phyloP scores from a whole-genome alignment of 1,284 basidiomycete genomes.

The Boletus hoseneyae region DNA sequence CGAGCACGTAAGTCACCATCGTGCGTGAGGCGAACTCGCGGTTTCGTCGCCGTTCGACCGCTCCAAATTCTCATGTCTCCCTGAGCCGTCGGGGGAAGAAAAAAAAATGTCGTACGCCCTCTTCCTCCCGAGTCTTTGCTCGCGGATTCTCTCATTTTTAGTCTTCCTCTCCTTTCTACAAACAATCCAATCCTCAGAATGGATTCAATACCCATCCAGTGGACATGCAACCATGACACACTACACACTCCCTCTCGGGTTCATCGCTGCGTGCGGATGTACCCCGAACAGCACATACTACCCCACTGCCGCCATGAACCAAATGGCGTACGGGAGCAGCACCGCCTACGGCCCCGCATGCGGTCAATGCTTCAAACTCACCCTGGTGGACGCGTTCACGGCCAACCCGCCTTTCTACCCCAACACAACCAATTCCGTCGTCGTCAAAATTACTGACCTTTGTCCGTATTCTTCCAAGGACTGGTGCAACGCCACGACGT shows the following conservation, averaged over 20 bases:
- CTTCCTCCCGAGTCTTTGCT: conserved; percentile 8
- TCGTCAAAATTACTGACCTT: conserved; percentile 72
- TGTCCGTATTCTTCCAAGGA: conserved; percentile 59
- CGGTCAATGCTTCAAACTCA: conserved; percentile 73
- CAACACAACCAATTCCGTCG: conserved; percentile 53
- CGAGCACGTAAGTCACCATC: neutral
- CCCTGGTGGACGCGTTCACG: conserved; percentile 63
- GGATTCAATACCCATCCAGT: conserved; percentile 57
- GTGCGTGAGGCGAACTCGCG: neutral
- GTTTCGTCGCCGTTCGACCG: neutral
- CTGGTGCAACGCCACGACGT: conserved; percentile 67
- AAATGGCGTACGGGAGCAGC: conserved; percentile 74
- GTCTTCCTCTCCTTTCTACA: conserved; percentile 27
- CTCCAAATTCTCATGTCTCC: conserved; percentile 16
- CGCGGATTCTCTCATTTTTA: conserved; percentile 22
- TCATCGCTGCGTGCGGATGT: conserved; percentile 62
- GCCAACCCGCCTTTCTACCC: conserved; percentile 69
- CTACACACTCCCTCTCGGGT: conserved; percentile 56
- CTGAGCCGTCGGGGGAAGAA: conserved; percentile 5
- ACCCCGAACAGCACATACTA: conserved; percentile 64
- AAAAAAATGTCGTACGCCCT: conserved; percentile 14
- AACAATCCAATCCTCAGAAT: conserved; percentile 30
- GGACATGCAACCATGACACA: conserved; percentile 63
- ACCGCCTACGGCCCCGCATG: conserved; percentile 71
- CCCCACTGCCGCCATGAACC: conserved; percentile 72